These are phyloP conservation scores for Exophiala lecanii-corni DNA, from an alignment of 2,329 filamentous ascomycete species.

Conservation along the genomic window DNA sequence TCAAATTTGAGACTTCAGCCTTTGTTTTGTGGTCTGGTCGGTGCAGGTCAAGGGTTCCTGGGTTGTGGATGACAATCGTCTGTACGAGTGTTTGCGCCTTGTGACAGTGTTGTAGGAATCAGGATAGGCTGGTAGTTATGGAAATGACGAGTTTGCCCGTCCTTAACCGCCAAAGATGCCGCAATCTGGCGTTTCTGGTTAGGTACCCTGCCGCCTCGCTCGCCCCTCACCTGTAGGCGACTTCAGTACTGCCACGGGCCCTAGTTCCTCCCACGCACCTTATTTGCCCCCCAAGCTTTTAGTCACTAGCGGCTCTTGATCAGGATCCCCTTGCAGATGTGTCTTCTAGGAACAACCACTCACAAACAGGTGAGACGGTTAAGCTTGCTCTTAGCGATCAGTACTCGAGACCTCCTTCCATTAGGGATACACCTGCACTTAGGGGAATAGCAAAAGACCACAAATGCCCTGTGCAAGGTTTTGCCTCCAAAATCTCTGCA, in stretches of 20 bases:
- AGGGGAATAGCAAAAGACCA: slow-evolving; percentile 20
- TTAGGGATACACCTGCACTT: slow-evolving; percentile 28
- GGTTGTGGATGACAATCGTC: neutral
- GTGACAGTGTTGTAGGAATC: slow-evolving; percentile 1
- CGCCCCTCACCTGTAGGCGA: no score
- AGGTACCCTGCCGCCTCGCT: no score
- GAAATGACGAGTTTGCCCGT: no score
- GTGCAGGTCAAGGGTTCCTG: neutral
- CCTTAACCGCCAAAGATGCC: no score
- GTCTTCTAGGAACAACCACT: slow-evolving; percentile 8
- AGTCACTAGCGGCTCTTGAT: slow-evolving; percentile 2
- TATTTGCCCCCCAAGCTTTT: slow-evolving; percentile 10
- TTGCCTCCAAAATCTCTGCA: slow-evolving; percentile 19
- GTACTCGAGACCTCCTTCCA: slow-evolving; percentile 19
- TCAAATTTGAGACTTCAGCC: neutral
- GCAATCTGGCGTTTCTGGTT: no score
- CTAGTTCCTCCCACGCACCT: neutral
- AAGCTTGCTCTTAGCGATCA: slow-evolving; percentile 25
- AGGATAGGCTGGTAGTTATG: no score
- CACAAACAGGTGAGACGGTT: slow-evolving; percentile 15
- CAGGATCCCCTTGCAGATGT: slow-evolving; percentile 7
- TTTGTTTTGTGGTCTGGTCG: neutral
- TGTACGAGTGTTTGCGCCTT: slow-evolving; percentile 1
- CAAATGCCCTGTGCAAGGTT: slow-evolving; percentile 16
- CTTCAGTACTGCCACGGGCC: no score